Evolutionary conservation across 805 yeast species (phyloP).

Genomic region (Kodamaea nitidulidarum): DNA sequence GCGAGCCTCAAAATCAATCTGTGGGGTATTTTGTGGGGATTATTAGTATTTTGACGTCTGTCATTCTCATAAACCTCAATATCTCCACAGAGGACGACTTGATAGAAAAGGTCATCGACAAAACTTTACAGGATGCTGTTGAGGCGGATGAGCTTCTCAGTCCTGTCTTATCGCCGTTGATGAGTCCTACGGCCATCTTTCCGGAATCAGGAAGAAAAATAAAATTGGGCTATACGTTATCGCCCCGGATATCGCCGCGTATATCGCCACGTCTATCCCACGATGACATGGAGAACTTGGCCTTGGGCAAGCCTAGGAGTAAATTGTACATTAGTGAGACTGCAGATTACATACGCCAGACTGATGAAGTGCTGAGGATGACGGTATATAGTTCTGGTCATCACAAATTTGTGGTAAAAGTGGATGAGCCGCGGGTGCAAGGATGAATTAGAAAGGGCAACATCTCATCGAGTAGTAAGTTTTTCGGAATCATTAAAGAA

Average conservation of each 20-base stretch:
- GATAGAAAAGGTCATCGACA: constrained; percentile 45
- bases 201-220: constrained; percentile 5
- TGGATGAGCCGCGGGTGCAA: too few relatives aligned
- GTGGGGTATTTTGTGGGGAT: constrained; percentile 44
- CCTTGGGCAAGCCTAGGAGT: constrained; percentile 5
- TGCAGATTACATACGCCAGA: neutral
- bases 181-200: constrained; percentile 13
- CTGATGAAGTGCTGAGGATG: neutral
- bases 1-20: constrained; percentile 17
- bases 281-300: constrained; percentile 2
- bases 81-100: constrained; percentile 41
- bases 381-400: constrained; percentile 6
- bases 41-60: constrained; percentile 43
- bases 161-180: constrained; percentile 45
- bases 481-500: too few relatives aligned
- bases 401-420: constrained; percentile 4
- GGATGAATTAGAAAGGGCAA: too few relatives aligned
- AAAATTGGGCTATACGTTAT: constrained; percentile 2
- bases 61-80: constrained; percentile 43
- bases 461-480: too few relatives aligned
- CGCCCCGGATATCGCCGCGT: constrained; percentile 6
- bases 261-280: constrained; percentile 6
- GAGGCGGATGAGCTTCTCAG: constrained; percentile 42
- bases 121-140: constrained; percentile 46
- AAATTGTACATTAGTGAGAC: constrained; percentile 8